These are phyloP conservation scores for Saccharomycopsis sp. DNA, from an alignment of 805 yeast species.

Conservation along the genomic window DNA sequence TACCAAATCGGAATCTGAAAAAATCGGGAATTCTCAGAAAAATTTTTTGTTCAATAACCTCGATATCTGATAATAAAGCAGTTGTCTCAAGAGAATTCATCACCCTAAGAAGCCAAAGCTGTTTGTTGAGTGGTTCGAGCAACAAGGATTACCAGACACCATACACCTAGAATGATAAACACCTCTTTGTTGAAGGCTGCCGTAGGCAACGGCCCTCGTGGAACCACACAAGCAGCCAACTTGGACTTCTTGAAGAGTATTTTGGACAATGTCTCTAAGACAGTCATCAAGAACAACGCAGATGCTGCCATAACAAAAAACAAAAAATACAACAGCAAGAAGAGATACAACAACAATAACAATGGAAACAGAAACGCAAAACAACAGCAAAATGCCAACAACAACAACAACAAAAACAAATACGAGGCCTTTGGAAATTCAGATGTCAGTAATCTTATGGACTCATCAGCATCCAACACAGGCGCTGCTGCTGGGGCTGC, in stretches of 20 bases:
- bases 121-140: too few relatives aligned
- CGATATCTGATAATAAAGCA: too few relatives aligned
- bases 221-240: background rate
- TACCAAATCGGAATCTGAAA: too few relatives aligned
- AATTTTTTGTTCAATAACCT: too few relatives aligned
- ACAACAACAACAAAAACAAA: background rate
- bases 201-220: background rate
- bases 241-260: background rate
- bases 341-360: background rate
- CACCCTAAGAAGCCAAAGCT: too few relatives aligned
- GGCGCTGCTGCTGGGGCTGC: background rate
- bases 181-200: background rate
- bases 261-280: background rate
- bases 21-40: too few relatives aligned
- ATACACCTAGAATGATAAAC: background rate
- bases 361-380: background rate
- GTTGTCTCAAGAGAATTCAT: too few relatives aligned
- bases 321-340: background rate
- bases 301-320: background rate
- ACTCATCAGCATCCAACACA: background rate
- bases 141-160: background rate
- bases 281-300: background rate
- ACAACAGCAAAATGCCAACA: background rate
- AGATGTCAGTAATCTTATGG: background rate
- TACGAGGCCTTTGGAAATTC: conserved; percentile 1